Evolutionary conservation across 805 yeast species (phyloP).

Genomic region (Teunomyces lycoperdinae): DNA sequence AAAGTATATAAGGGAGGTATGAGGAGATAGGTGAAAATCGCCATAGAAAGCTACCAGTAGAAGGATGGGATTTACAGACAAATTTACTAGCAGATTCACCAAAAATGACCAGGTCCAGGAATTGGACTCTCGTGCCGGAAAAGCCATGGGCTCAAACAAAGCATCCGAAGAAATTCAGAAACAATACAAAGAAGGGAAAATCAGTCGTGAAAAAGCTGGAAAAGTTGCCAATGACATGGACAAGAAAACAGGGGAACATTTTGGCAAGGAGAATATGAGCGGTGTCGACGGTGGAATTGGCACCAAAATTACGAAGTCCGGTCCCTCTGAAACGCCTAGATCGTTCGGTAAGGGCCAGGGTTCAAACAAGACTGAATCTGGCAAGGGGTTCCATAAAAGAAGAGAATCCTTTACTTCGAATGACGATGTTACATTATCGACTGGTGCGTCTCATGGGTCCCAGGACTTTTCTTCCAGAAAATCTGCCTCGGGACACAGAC

Average conservation of each 20-base stretch:
- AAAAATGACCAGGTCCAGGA: conserved; percentile 24
- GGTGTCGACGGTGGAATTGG: conserved; percentile 29
- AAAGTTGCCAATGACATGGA: conserved; percentile 28
- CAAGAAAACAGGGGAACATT: conserved; percentile 15
- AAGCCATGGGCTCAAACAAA: conserved; percentile 27
- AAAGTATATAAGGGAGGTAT: background rate
- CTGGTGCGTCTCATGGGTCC: background rate
- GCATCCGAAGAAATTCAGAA: conserved; percentile 25
- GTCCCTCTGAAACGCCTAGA: conserved; percentile 8
- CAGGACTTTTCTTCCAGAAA: background rate
- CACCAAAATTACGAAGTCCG: conserved; percentile 11
- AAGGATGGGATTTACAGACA: conserved; percentile 39
- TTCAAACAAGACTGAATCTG: background rate
- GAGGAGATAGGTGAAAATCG: background rate
- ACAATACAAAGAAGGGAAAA: conserved; percentile 29
- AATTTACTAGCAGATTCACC: conserved; percentile 28
- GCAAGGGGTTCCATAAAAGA: background rate
- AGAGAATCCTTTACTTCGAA: background rate
- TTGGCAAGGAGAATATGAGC: conserved; percentile 11
- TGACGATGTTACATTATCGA: background rate
- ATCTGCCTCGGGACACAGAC: background rate
- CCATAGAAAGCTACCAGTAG: background rate
- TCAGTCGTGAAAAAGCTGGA: conserved; percentile 25
- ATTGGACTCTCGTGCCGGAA: conserved; percentile 29
- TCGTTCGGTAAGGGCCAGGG: background rate